These are phyloP conservation scores for Lachnellula subtilissima DNA, from an alignment of 2,329 filamentous ascomycete genomes.

Conservation along the genomic window DNA sequence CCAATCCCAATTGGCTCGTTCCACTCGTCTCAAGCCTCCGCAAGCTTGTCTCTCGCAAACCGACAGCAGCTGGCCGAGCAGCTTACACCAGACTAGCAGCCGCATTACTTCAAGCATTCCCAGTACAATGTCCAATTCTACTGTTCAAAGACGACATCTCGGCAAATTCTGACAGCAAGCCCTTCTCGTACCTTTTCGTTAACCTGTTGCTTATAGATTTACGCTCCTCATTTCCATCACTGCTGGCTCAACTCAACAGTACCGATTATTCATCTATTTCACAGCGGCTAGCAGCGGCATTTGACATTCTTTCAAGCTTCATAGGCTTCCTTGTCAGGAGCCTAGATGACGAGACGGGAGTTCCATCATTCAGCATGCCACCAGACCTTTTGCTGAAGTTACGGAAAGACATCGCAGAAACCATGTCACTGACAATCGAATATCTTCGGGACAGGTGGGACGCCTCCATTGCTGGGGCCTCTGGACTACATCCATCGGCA, in stretches of 20 bases:
- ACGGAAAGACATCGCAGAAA: conserved; percentile 56
- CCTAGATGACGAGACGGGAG: conserved; percentile 41
- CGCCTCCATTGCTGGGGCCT: conserved; percentile 56
- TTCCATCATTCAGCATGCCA: conserved; percentile 42
- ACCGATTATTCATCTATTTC: conserved; percentile 47
- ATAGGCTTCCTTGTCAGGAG: conserved; percentile 52
- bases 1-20: conserved; percentile 50
- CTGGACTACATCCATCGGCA: conserved; percentile 56
- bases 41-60: conserved; percentile 49
- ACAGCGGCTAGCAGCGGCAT: conserved; percentile 53
- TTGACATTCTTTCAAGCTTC: conserved; percentile 57
- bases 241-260: conserved; percentile 54
- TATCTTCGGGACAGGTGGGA: conserved; percentile 68
- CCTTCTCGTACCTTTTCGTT: conserved; percentile 58
- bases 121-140: conserved; percentile 39
- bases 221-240: conserved; percentile 54
- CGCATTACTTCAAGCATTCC: conserved; percentile 52
- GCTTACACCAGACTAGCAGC: conserved; percentile 57
- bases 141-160: conserved; percentile 46
- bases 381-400: conserved; percentile 58
- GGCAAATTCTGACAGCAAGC: conserved; percentile 37
- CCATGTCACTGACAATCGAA: conserved; percentile 58
- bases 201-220: conserved; percentile 64
- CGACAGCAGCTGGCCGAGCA: conserved; percentile 49
- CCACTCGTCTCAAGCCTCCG: conserved; percentile 45